Base-by-base conservation (phyloP, 2,329 filamentous ascomycete genomes). In the Cladosporium sp. region DNA sequence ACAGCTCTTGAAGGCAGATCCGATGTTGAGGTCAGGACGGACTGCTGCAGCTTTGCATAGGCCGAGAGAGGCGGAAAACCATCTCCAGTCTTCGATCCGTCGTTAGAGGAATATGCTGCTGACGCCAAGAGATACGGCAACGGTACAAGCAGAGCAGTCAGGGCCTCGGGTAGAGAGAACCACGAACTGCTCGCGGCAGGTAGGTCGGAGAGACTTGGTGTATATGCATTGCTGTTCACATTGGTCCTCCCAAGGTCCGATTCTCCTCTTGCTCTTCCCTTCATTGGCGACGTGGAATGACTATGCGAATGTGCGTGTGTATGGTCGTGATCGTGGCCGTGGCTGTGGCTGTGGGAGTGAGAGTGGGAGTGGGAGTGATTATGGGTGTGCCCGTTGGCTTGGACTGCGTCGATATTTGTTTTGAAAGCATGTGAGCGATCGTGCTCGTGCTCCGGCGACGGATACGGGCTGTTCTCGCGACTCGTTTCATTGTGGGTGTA, bases 71-170 rank as follows among this genome's bases (percentile, higher is more conserved):
- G 67, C 36, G 65, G 65, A n/a, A 68, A 61, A 1, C 62, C 66
- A 43, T 64, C 57, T 19, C 65, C 62, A 61, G 22, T 59, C 60
- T 9, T 60, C 59, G 25, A 61, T n/a, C 38, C 28, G 15, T 49
- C 49, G 47, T 52, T 60, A n/a, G 64, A 63, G 7, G 75, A 75
- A 61, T 77, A 79, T 57, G 76, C 76, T 15, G 78, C 67, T 6
- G 78, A 77, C 6, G 76, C 77, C 54, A 81, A 70, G 55, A 81
- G 63, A 59, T 75, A 81, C 5, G 79, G 79, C 25, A 81, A 70
- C 7, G 78, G 78, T 25, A 82, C 70, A 30, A 84, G 70, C 56
- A 82, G 64, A 22, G 79, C 80, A 5, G 79, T 80, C 58, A 82
- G 61, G 5, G 78, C 69, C 66, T 84, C 80, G 25, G 75, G 71